Evolutionary conservation across 2,329 filamentous ascomycete species (phyloP).

Genomic region (Lecanicillium sp.): DNA sequence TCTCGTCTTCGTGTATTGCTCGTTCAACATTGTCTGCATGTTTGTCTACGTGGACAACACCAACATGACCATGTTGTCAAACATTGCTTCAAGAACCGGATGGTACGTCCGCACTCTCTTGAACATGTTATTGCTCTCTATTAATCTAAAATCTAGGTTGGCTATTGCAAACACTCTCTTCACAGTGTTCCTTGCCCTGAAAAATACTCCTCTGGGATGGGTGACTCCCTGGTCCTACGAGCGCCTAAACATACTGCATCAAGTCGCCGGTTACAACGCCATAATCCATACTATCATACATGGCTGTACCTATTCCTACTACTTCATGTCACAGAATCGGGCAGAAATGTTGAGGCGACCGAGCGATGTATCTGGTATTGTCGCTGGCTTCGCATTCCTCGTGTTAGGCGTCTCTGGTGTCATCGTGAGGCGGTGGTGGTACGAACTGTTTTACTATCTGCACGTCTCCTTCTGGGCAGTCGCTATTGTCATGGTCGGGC

Average conservation of each 20-base stretch:
- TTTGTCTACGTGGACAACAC: slow-evolving; percentile 26
- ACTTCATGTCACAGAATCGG: slow-evolving; percentile 25
- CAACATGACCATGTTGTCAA: slow-evolving; percentile 20
- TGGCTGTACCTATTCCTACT: slow-evolving; percentile 31
- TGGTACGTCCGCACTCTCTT: slow-evolving; percentile 24
- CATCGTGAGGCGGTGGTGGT: slow-evolving; percentile 37
- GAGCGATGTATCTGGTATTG: slow-evolving; percentile 39
- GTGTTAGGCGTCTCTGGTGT: slow-evolving; percentile 34
- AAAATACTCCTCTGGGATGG: slow-evolving; percentile 49
- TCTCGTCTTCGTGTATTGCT: slow-evolving; percentile 21
- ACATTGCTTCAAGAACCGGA: slow-evolving; percentile 28
- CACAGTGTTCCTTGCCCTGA: slow-evolving; percentile 46
- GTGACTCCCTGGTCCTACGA: slow-evolving; percentile 50
- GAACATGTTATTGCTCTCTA: no score
- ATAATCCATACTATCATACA: slow-evolving; percentile 40
- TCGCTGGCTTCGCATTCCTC: slow-evolving; percentile 38
- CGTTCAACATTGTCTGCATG: slow-evolving; percentile 24
- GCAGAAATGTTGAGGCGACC: slow-evolving; percentile 24
- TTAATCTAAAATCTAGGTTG: slow-evolving; percentile 21
- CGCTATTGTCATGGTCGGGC: slow-evolving; percentile 36
- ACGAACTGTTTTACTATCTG: slow-evolving; percentile 48
- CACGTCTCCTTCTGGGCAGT: slow-evolving; percentile 43
- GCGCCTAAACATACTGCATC: slow-evolving; percentile 49
- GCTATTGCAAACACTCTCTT: slow-evolving; percentile 39
- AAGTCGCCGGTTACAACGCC: slow-evolving; percentile 42